Evolutionary conservation across 1,139 yeast species (phyloP).

Genomic region (Scheffersomyces parashehatae): DNA sequence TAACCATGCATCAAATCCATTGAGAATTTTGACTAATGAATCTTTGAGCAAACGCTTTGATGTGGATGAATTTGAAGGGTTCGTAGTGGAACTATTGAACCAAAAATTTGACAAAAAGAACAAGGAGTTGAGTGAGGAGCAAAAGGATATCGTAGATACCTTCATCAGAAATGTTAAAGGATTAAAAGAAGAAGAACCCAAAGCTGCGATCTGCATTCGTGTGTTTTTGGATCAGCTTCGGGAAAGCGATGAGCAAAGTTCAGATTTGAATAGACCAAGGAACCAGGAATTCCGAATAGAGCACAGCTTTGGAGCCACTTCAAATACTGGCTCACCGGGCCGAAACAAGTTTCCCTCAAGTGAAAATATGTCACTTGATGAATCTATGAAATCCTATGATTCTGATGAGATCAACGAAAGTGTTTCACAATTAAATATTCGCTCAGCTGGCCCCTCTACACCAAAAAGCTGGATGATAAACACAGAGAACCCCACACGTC

Average conservation of each 20-base stretch:
- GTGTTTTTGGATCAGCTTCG: neutral
- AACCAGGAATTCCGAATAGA: constrained; percentile 11
- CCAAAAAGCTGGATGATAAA: too few relatives aligned
- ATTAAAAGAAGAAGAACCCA: neutral
- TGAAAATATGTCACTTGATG: too few relatives aligned
- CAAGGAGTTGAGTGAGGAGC: constrained; percentile 4
- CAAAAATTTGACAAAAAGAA: constrained; percentile 9
- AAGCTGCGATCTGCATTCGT: neutral
- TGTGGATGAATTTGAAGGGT: neutral
- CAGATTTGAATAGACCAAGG: constrained; percentile 7
- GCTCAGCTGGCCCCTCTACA: too few relatives aligned
- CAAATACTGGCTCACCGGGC: too few relatives aligned
- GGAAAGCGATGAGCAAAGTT: neutral
- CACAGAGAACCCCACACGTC: neutral
- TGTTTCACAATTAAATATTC: constrained; percentile 12
- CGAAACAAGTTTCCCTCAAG: too few relatives aligned
- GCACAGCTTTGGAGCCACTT: constrained; percentile 1
- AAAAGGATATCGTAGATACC: constrained; percentile 2
- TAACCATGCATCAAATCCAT: too few relatives aligned
- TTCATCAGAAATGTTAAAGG: constrained; percentile 1
- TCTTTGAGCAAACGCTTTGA: constrained; percentile 2
- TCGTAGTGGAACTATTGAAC: constrained; percentile 6
- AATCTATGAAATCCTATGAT: constrained; percentile 1
- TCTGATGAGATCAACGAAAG: constrained; percentile 12
- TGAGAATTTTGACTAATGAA: constrained; percentile 2